Evolutionary conservation across 208 protist genomes (phyloP).

Genomic region (Strigomonas culicis): DNA sequence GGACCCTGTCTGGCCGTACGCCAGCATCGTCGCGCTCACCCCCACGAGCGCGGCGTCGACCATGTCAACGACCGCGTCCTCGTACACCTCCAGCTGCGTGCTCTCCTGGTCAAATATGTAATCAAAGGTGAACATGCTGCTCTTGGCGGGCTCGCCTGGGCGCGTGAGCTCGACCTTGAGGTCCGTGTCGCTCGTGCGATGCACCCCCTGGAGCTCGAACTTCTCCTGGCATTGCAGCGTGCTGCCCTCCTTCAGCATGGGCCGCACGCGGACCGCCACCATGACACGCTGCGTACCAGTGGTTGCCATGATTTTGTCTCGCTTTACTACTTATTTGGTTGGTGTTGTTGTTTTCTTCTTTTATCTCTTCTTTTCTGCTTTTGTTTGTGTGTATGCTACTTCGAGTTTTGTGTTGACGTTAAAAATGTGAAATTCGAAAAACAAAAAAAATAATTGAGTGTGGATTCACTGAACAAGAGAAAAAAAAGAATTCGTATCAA

Average conservation of each 20-base stretch:
- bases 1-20: slow-evolving; percentile 91
- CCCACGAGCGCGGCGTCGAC: slow-evolving; percentile 82
- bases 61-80: slow-evolving; percentile 76
- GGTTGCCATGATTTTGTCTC: slow-evolving; percentile 19
- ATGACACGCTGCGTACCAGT: slow-evolving; percentile 61
- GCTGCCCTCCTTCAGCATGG: slow-evolving; percentile 54
- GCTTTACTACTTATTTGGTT: background rate
- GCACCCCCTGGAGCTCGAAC: slow-evolving; percentile 59
- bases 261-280: slow-evolving; percentile 83
- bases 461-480: background rate
- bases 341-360: background rate
- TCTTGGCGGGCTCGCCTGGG: slow-evolving; percentile 40
- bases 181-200: slow-evolving; percentile 50
- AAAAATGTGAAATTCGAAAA: slow-evolving; percentile 5
- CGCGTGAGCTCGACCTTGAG: slow-evolving; percentile 57
- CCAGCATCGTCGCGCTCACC: slow-evolving; percentile 73
- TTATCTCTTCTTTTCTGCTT: slow-evolving; percentile 1
- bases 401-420: background rate
- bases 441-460: slow-evolving; percentile 12
- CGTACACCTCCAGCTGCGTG: slow-evolving; percentile 89
- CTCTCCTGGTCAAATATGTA: slow-evolving; percentile 86
- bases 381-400: slow-evolving; percentile 4
- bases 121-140: slow-evolving; percentile 76
- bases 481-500: background rate
- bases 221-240: slow-evolving; percentile 60